phyloP scores from a whole-genome alignment of 768 basidiomycete genomes.

The Sarcomyxa edulis region DNA sequence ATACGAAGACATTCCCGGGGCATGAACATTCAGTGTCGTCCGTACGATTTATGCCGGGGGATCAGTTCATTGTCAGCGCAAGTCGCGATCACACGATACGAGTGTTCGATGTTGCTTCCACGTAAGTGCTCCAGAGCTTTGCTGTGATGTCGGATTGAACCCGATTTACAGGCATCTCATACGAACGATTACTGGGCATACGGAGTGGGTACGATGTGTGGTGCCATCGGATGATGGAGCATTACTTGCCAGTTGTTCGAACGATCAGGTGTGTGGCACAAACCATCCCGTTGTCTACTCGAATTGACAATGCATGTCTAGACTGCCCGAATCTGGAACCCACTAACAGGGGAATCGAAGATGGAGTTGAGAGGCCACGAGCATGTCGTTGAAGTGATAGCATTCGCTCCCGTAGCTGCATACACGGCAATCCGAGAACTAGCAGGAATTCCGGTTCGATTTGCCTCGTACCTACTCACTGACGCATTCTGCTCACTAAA shows the following conservation, averaged over 20 bases:
- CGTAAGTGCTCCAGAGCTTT: conserved; percentile 42
- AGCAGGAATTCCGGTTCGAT: conserved; percentile 60
- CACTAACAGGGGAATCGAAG: conserved; percentile 69
- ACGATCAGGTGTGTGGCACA: conserved; percentile 68
- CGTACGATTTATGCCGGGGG: conserved; percentile 80
- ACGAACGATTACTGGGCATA: conserved; percentile 58
- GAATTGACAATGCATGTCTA: no score
- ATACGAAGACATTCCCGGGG: conserved; percentile 78
- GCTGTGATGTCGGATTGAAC: no score
- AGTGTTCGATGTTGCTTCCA: conserved; percentile 82
- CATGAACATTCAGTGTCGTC: conserved; percentile 91
- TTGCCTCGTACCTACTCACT: conserved; percentile 4
- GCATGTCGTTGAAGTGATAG: conserved; percentile 76
- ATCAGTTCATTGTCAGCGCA: conserved; percentile 78
- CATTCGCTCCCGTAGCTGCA: conserved; percentile 74
- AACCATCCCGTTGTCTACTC: conserved; percentile 1
- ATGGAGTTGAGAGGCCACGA: conserved; percentile 85
- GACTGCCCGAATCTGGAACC: conserved; percentile 40
- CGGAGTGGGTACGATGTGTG: conserved; percentile 79
- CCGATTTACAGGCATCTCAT: conserved; percentile 8
- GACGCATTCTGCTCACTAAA: conserved; percentile 2
- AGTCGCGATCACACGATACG: conserved; percentile 85
- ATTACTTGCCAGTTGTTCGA: conserved; percentile 75
- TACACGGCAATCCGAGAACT: conserved; percentile 76
- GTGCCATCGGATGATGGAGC: conserved; percentile 68